Evolutionary conservation across 306 rosid genomes (phyloP).

Genomic region (Quercus rubra): DNA sequence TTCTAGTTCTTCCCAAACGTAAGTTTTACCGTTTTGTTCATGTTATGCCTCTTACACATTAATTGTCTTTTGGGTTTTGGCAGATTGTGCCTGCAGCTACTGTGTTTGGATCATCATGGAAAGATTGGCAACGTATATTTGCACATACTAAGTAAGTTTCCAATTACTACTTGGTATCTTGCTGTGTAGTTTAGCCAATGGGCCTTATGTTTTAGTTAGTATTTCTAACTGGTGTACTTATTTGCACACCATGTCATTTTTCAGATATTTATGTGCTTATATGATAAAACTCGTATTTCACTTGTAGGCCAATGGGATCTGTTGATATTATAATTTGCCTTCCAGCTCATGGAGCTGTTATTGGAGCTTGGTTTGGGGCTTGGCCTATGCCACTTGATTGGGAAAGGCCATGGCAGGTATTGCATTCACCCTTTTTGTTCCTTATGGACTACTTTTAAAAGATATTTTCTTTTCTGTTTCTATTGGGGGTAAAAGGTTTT

Average conservation of each 20-base stretch:
- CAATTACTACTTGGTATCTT: neutral
- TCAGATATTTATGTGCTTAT: neutral
- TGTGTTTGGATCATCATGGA: slow-evolving; percentile 78
- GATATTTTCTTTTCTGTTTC: too few relatives aligned
- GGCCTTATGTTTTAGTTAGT: neutral
- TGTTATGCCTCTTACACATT: neutral
- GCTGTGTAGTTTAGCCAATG: slow-evolving; percentile 6
- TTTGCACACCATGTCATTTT: neutral
- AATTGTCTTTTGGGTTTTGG: slow-evolving; percentile 6
- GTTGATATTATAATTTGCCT: slow-evolving; percentile 68
- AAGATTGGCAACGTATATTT: slow-evolving; percentile 77
- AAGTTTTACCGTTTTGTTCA: neutral
- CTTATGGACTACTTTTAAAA: neutral
- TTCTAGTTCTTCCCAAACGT: neutral
- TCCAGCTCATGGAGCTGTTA: slow-evolving; percentile 83
- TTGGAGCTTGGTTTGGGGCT: slow-evolving; percentile 98
- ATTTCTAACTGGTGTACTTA: neutral
- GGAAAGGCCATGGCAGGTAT: slow-evolving; percentile 98
- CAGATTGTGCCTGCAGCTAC: slow-evolving; percentile 83
- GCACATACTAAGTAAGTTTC: slow-evolving; percentile 59
- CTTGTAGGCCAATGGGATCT: slow-evolving; percentile 58
- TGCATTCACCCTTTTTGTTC: neutral
- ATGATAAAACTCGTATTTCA: neutral
- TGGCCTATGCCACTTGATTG: slow-evolving; percentile 99
- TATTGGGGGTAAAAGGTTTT: too few relatives aligned